phyloP scores from a whole-genome alignment of 2,329 filamentous ascomycete genomes.

The Corinectria fuckeliana region DNA sequence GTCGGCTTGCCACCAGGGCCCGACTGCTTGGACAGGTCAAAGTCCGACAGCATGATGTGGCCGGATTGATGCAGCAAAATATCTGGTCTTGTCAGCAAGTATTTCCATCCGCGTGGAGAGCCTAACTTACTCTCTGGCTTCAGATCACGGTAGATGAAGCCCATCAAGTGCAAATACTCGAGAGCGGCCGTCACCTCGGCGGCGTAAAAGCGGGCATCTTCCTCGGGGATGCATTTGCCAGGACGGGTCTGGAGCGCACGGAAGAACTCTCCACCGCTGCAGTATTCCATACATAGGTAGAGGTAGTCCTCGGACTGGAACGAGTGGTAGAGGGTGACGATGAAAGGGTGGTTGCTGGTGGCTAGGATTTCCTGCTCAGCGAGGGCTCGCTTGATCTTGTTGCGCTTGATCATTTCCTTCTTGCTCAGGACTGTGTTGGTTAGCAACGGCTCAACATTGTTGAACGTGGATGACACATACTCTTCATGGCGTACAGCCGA shows the following conservation, averaged over 20 bases:
- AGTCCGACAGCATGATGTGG: slow-evolving; percentile 99
- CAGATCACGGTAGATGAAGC: slow-evolving; percentile 97
- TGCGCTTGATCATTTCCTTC: slow-evolving; percentile 99
- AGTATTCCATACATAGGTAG: slow-evolving; percentile 99
- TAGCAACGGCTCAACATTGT: slow-evolving; percentile 36
- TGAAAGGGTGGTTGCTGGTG: slow-evolving; percentile 98
- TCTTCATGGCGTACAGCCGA: slow-evolving; percentile 97
- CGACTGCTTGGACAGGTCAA: slow-evolving; percentile 97
- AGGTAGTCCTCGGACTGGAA: slow-evolving; percentile 99
- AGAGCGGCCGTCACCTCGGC: slow-evolving; percentile 96
- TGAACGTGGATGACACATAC: slow-evolving; percentile 55
- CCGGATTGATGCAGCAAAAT: slow-evolving; percentile 98
- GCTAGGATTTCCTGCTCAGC: slow-evolving; percentile 98
- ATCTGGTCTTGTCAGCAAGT: slow-evolving; percentile 59
- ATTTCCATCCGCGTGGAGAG: neutral
- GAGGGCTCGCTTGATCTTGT: slow-evolving; percentile 98
- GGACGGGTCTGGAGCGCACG: slow-evolving; percentile 93
- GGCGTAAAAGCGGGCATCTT: slow-evolving; percentile 96
- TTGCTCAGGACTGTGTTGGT: slow-evolving; percentile 84
- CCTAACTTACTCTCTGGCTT: slow-evolving; percentile 89
- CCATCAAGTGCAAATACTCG: slow-evolving; percentile 98
- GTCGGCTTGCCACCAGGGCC: slow-evolving; percentile 94
- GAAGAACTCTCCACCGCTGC: slow-evolving; percentile 98
- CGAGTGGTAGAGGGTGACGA: slow-evolving; percentile 97
- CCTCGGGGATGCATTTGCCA: slow-evolving; percentile 96